These are phyloP conservation scores for Colletotrichum noveboracense DNA, from an alignment of 2,329 filamentous ascomycete genomes.

Conservation along the genomic window DNA sequence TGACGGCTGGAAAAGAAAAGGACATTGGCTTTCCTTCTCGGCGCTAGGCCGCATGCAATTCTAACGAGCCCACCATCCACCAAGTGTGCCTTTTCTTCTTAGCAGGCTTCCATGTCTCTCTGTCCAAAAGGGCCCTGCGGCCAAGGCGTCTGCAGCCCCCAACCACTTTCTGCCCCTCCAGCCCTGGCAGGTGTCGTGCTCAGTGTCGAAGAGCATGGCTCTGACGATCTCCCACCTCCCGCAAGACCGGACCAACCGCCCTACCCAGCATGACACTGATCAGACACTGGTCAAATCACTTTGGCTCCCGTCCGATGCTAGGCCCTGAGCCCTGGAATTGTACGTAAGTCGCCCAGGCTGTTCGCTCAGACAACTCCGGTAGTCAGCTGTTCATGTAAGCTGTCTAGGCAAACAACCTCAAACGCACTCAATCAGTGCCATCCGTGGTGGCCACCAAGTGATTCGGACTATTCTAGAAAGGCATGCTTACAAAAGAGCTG, in stretches of 20 bases:
- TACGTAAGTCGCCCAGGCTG: neutral
- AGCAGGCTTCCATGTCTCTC: neutral
- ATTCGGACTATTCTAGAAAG: neutral
- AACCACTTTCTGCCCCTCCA: neutral
- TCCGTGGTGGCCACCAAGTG: neutral
- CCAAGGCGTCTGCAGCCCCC: neutral
- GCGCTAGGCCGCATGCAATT: slow-evolving; percentile 8
- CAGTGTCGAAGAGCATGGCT: neutral
- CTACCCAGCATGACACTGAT: neutral
- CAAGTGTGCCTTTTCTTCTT: neutral
- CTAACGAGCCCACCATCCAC: neutral
- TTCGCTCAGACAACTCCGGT: neutral
- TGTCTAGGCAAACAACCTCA: neutral
- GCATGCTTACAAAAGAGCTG: neutral
- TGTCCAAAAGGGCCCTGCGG: neutral
- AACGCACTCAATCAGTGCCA: neutral
- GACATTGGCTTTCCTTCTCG: neutral
- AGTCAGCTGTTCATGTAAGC: neutral
- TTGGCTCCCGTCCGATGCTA: neutral
- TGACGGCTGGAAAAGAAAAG: neutral
- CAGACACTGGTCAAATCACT: neutral
- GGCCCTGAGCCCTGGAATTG: neutral
- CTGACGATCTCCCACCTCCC: neutral
- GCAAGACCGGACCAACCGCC: neutral
- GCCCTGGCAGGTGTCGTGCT: neutral